A percentile compares a stretch with the other conserved stretches of the same genome.
phyloP scores from a whole-genome alignment of 305 asterid species.

The Coffea humblotiana region DNA sequence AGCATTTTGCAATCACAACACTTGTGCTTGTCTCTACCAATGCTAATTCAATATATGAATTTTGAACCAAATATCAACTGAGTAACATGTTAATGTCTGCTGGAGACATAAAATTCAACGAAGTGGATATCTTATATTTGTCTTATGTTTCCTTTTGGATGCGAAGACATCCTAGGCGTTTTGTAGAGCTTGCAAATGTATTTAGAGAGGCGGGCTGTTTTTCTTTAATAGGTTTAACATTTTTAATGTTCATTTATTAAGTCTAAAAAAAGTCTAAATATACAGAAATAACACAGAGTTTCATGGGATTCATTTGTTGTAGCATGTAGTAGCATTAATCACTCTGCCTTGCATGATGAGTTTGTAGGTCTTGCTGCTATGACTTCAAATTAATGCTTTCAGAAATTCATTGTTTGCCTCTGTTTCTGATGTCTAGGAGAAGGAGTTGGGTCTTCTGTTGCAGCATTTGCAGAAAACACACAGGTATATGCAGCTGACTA shows the following conservation, averaged over 20 bases:
- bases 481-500: constrained; percentile 57
- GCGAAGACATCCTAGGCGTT: background rate
- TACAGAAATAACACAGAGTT: background rate
- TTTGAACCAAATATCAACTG: background rate
- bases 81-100: background rate
- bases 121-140: background rate
- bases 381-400: background rate
- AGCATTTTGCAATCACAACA: background rate
- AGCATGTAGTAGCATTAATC: background rate
- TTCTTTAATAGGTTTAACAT: background rate
- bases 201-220: background rate
- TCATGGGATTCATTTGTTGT: background rate
- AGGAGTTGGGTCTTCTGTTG: constrained; percentile 68
- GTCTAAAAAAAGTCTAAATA: background rate
- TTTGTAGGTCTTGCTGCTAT: background rate
- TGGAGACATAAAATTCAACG: background rate
- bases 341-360: background rate
- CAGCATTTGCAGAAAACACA: constrained; percentile 33
- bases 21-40: background rate
- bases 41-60: background rate
- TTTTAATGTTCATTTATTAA: background rate
- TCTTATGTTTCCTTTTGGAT: background rate
- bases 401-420: background rate
- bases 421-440: constrained; percentile 52
- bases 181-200: background rate